phyloP scores from a whole-genome alignment of 2,329 filamentous ascomycete species.

The Hawksworthiomyces lignivorus region DNA sequence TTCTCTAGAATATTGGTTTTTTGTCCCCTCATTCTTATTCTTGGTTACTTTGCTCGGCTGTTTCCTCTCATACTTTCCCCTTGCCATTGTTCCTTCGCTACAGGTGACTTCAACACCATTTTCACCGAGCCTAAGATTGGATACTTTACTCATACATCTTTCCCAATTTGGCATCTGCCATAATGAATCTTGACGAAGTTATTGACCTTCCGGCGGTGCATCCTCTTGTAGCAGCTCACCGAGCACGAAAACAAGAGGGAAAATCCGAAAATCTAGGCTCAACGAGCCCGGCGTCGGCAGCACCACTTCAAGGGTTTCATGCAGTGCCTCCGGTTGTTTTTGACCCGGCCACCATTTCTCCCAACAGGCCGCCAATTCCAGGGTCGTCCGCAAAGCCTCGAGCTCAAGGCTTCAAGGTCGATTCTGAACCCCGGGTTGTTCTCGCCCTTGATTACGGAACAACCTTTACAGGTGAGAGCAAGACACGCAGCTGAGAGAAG shows the following conservation, averaged over 20 bases:
- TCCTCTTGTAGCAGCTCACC: conserved; percentile 8
- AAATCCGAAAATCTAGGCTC: background rate
- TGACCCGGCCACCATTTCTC: background rate
- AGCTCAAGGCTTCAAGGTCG: no score
- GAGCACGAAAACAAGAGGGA: background rate
- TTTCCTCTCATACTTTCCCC: no score
- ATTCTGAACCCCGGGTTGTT: conserved; percentile 8
- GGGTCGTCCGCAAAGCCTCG: background rate
- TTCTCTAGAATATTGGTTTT: no score
- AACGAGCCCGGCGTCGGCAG: background rate
- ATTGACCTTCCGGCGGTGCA: conserved; percentile 9
- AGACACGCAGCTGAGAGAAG: background rate
- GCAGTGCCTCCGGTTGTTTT: no score
- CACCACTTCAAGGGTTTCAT: background rate
- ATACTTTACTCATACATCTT: no score
- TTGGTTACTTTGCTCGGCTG: no score
- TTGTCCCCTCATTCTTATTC: no score
- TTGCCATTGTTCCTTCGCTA: no score
- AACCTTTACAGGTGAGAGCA: conserved; percentile 11
- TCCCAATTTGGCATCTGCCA: background rate
- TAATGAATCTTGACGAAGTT: conserved; percentile 6
- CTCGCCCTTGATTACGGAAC: conserved; percentile 16
- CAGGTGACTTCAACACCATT: no score
- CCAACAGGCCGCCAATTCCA: background rate
- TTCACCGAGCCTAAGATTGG: no score